Conservation (phyloP, 2,329 filamentous ascomycete species). For the Pleomassaria siparia region DNA sequence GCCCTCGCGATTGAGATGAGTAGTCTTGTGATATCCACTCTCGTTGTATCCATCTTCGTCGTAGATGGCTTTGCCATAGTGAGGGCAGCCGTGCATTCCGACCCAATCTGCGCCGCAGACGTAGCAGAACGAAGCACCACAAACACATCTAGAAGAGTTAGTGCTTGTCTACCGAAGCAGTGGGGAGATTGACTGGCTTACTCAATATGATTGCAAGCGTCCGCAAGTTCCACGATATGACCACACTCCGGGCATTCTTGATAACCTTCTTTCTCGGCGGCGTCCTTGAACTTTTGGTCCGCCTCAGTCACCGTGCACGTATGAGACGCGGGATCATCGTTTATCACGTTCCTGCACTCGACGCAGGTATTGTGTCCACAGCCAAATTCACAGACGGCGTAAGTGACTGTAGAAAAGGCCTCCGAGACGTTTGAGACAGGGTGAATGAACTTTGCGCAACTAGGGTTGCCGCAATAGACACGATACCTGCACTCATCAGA, state of each 20-base stretch:
- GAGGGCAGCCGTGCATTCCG: constrained; percentile 32
- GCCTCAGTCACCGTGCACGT: constrained; percentile 22
- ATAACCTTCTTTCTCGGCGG: constrained; percentile 27
- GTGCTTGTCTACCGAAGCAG: neutral
- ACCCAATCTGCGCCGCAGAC: constrained; percentile 34
- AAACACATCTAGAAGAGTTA: constrained; percentile 23
- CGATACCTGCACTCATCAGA: constrained; percentile 19
- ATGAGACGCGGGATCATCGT: constrained; percentile 13
- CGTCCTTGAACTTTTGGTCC: constrained; percentile 27
- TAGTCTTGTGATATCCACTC: constrained; percentile 31
- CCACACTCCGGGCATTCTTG: constrained; percentile 31
- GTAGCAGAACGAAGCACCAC: constrained; percentile 36
- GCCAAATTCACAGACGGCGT: constrained; percentile 23
- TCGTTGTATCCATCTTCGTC: constrained; percentile 37
- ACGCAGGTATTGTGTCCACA: constrained; percentile 28
- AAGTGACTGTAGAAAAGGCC: constrained; percentile 18
- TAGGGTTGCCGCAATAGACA: constrained; percentile 25
- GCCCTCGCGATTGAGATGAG: constrained; percentile 27
- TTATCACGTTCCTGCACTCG: constrained; percentile 23
- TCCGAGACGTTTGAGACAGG: constrained; percentile 21
- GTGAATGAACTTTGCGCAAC: constrained; percentile 27
- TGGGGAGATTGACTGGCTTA: constrained; percentile 6
- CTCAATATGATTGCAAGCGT: constrained; percentile 40
- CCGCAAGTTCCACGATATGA: constrained; percentile 27
- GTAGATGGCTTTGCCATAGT: constrained; percentile 31